These are phyloP conservation scores for Aspergillus leporis DNA, from an alignment of 495 filamentous ascomycete species.

Conservation along the genomic window DNA sequence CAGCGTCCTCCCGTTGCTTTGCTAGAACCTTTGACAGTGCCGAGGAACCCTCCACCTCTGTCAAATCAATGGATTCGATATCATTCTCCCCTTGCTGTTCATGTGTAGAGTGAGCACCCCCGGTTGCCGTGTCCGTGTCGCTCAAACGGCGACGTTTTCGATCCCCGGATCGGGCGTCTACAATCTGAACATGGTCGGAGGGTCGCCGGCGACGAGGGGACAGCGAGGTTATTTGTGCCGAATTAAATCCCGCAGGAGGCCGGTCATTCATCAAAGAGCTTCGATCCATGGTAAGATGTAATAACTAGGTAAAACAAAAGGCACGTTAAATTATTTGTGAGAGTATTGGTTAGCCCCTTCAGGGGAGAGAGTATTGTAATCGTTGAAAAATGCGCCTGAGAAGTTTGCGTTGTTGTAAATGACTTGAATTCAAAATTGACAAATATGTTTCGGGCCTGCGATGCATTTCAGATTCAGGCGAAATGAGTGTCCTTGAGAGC, in stretches of 20 bases:
- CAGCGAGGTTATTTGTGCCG: not conserved
- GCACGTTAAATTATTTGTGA: not conserved
- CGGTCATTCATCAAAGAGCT: not conserved
- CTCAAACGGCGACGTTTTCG: constrained; percentile 34
- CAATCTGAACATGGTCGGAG: constrained; percentile 7
- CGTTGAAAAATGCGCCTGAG: not conserved
- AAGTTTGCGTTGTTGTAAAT: not conserved
- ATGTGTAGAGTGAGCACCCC: not conserved
- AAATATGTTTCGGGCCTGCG: not conserved
- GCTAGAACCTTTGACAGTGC: constrained; percentile 46
- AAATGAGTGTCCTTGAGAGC: not conserved
- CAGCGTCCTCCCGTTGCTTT: constrained; percentile 49
- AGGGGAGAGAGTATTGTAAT: not conserved
- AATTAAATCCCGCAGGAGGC: not conserved
- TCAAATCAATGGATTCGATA: constrained; percentile 60
- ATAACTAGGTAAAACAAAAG: not conserved
- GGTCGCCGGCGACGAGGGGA: constrained; percentile 3
- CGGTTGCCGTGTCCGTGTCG: not conserved
- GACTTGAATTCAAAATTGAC: not conserved
- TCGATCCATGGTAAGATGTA: constrained; percentile 2
- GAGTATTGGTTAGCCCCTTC: too few species aligned
- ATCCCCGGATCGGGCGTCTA: constrained; percentile 7
- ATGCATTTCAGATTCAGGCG: not conserved
- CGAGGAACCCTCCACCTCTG: constrained; percentile 52
- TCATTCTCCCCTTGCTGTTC: constrained; percentile 15